A percentile compares a stretch with the other conserved stretches of the same genome.
phyloP scores from a whole-genome alignment of 257 asterid species.

The Solanum stenotomum region DNA sequence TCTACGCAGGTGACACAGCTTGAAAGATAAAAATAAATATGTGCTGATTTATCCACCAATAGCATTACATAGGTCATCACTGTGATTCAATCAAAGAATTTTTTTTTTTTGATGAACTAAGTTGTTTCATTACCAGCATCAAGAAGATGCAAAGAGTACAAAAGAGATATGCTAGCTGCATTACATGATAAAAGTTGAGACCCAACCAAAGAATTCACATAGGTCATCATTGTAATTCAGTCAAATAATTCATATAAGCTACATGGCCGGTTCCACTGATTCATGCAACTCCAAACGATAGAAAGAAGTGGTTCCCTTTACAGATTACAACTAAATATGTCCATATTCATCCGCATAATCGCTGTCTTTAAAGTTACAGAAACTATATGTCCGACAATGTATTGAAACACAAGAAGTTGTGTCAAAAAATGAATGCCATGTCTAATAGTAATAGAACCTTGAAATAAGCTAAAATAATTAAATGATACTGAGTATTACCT shows the following conservation, averaged over 20 bases:
- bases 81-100: neutral
- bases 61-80: neutral
- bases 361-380: neutral
- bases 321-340: neutral
- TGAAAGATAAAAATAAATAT: neutral
- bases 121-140: neutral
- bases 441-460: neutral
- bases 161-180: neutral
- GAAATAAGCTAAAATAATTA: neutral
- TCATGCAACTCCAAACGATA: neutral
- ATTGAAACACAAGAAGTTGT: neutral
- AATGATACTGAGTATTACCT: constrained; percentile 32
- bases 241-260: neutral
- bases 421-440: neutral
- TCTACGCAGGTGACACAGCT: neutral
- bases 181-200: neutral
- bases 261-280: neutral
- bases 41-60: neutral
- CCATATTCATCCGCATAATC: neutral
- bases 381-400: neutral
- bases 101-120: no score
- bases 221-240: neutral
- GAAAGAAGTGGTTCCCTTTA: neutral
- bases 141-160: neutral
- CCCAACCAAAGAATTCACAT: neutral